These are phyloP conservation scores for Omphalea diandra DNA, from an alignment of 441 rosid genomes.

Conservation along the genomic window DNA sequence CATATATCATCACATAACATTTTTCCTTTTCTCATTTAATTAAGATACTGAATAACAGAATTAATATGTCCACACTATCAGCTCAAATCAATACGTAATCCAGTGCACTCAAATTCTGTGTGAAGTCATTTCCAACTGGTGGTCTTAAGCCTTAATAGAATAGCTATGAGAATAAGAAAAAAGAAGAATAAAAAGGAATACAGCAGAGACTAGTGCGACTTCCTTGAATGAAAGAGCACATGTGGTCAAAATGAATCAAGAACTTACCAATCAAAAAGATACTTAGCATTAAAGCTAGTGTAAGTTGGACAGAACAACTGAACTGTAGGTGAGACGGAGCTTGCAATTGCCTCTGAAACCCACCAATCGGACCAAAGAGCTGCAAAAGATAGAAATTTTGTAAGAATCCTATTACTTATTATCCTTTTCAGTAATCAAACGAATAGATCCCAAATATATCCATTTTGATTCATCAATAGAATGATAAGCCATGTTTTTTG, in stretches of 20 bases:
- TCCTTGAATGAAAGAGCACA: not conserved
- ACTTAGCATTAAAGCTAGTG: conserved; percentile 59
- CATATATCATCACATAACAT: not conserved
- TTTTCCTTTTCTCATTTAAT: not conserved
- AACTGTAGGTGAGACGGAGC: conserved; percentile 43
- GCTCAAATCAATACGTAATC: not conserved
- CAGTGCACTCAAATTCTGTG: not conserved
- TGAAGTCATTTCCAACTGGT: not conserved
- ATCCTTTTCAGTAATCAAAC: conserved; percentile 4
- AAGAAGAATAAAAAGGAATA: not conserved
- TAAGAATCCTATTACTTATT: not conserved
- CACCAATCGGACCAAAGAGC: conserved; percentile 43
- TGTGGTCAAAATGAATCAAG: conserved; percentile 13
- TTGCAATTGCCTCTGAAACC: conserved; percentile 45
- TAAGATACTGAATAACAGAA: not conserved
- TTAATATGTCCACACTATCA: not conserved
- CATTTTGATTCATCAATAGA: not conserved
- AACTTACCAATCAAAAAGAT: conserved; percentile 70
- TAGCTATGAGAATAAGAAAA: too few relatives aligned
- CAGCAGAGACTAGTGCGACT: not conserved
- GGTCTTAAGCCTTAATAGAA: not conserved
- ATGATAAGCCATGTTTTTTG: not conserved
- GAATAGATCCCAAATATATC: not conserved
- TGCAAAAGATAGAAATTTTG: conserved; percentile 33
- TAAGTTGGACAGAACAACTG: conserved; percentile 60